These are phyloP conservation scores for Dimargaris verticillata DNA, from an alignment of 192 early-diverging fungal genomes.

Conservation along the genomic window DNA sequence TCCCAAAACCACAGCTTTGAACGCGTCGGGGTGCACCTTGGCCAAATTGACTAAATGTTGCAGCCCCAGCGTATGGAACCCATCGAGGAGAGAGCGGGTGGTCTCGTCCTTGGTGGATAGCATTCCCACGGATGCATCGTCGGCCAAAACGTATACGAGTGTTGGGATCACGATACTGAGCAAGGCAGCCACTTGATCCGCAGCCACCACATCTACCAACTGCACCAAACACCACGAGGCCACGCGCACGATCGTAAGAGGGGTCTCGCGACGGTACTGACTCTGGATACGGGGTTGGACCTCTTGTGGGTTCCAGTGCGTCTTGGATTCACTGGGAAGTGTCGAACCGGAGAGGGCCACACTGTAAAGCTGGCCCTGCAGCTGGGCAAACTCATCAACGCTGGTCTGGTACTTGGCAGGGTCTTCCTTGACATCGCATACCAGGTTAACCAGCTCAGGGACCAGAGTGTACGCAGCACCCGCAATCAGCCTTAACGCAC, in stretches of 20 bases:
- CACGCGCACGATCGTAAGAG: background rate
- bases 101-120: background rate
- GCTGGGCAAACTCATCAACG: background rate
- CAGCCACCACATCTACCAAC: background rate
- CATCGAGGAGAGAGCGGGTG: background rate
- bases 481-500: background rate
- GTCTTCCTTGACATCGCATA: background rate
- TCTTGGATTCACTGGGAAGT: background rate
- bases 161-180: conserved; percentile 6
- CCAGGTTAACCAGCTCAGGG: conserved; percentile 3
- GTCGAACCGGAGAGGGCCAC: background rate
- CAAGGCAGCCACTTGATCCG: background rate
- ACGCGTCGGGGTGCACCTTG: conserved; percentile 6
- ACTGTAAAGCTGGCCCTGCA: background rate
- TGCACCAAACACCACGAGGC: conserved; percentile 8
- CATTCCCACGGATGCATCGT: background rate
- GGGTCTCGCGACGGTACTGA: background rate
- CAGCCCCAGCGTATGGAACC: conserved; percentile 4
- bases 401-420: background rate
- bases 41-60: conserved; percentile 6
- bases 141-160: background rate
- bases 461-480: conserved; percentile 3
- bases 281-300: background rate
- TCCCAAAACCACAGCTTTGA: conserved; percentile 6
- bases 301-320: background rate